Evolutionary conservation across 2,329 filamentous ascomycete genomes (phyloP).

Genomic region (Fusarium sp.): DNA sequence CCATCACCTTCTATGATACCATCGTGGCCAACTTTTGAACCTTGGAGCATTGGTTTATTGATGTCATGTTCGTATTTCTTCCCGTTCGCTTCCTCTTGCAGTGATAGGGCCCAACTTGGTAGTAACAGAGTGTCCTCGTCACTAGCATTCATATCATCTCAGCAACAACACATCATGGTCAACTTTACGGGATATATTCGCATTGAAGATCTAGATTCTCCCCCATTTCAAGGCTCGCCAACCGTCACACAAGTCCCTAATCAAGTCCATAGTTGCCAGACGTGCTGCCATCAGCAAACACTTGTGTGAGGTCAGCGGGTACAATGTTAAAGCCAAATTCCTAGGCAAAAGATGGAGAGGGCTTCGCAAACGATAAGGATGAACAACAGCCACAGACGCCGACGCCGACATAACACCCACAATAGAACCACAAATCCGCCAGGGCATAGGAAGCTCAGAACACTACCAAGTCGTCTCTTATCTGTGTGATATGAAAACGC

Average conservation of each 20-base stretch:
- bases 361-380: conserved; percentile 41
- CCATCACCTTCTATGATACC: conserved; percentile 8
- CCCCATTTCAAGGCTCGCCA: conserved; percentile 28
- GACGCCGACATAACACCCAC: conserved; percentile 50
- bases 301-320: neutral
- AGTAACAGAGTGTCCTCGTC: neutral
- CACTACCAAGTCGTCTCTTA: conserved; percentile 33
- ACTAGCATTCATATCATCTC: neutral
- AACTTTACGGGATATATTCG: conserved; percentile 38
- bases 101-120: neutral
- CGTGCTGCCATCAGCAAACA: conserved; percentile 2
- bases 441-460: conserved; percentile 29
- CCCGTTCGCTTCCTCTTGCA: neutral
- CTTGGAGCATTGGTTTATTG: neutral
- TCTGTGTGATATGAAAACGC: conserved; percentile 23
- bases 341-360: conserved; percentile 32
- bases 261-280: neutral
- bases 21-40: neutral
- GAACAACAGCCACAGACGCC: conserved; percentile 48
- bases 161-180: neutral
- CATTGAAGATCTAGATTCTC: conserved; percentile 48
- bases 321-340: conserved; percentile 27
- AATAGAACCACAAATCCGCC: conserved; percentile 41
- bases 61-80: conserved; percentile 5
- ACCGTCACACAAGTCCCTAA: conserved; percentile 2